Evolutionary conservation across 768 basidiomycete species (phyloP), one percentile per base, ranked within the genome.

Genomic region (Suillus variegatus): DNA sequence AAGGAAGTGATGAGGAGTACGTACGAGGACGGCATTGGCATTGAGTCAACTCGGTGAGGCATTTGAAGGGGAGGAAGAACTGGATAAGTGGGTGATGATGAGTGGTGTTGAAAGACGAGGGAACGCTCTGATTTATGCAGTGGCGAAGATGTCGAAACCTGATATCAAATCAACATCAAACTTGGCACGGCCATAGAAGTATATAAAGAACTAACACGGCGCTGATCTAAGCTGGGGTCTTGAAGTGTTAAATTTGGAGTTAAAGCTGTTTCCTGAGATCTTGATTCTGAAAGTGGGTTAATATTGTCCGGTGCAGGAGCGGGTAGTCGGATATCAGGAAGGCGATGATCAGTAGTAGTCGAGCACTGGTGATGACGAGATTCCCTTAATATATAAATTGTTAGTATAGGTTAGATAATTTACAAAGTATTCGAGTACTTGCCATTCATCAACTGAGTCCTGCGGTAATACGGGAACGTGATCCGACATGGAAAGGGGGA

Each of bases 11-110:
- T 69, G 64, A 65, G 41, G 51, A 64, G 64, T 62, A 75, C 79
- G 52, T 72, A 78, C 78, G 76, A 74, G 67, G 77, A 69, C 67
- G 74, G 69, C 66, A 76, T 70, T 28, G 73, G 63, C 55, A 77
- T 69, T 55, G 80, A 69, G 64, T 83, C 81, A 65, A 86, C 82
- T 38, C 85, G 82, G 71, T 82, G 83, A 55, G 86, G 85, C 85
- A 86, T 87, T 66, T 77, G 69, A 20, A 67, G 49, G 38, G 66
- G 57, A 57, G 67, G 67, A 64, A 65, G 70, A 46, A 38, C 36
- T 38, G 54, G 65, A 49, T 46, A 71, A 67, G 64, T 65, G 65
- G 66, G 66, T 55, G 56, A 66, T 44, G 62, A 67, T 44, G 43
- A 60, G 25, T 16, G 70, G 60, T 67, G 65, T 61, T 71, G 61